phyloP scores from a whole-genome alignment of 179 eudicot genomes.

The Beta macrorhiza region DNA sequence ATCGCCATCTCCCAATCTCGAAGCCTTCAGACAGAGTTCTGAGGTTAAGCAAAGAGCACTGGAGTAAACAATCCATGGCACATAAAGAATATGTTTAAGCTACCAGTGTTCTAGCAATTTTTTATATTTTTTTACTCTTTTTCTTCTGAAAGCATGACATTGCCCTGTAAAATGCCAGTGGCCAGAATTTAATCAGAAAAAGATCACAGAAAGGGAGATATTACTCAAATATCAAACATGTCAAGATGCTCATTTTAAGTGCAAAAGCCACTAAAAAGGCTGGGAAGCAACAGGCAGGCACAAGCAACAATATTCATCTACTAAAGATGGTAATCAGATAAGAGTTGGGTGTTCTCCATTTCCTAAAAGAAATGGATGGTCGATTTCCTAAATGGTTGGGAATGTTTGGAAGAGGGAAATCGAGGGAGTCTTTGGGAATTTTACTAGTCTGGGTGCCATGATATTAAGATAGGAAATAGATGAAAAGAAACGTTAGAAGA shows the following conservation, averaged over 20 bases:
- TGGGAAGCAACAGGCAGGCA: background rate
- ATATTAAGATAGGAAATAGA: too few species aligned
- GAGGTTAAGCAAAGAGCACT: constrained; percentile 10
- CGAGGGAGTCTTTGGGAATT: too few species aligned
- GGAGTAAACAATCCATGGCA: background rate
- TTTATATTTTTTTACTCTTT: background rate
- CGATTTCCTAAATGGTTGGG: too few species aligned
- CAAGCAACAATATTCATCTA: background rate
- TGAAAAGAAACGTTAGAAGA: too few species aligned
- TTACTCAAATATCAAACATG: too few species aligned
- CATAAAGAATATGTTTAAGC: background rate
- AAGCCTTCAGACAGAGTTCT: constrained; percentile 45
- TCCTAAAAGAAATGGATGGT: too few species aligned
- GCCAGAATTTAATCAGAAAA: background rate
- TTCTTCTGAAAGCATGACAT: background rate
- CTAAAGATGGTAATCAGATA: background rate
- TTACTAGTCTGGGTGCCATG: too few species aligned
- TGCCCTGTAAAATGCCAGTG: background rate
- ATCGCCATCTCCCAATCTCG: constrained; percentile 77
- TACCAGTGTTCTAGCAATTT: background rate
- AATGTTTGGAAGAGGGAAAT: too few species aligned
- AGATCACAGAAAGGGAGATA: constrained; percentile 2
- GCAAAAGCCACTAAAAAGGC: background rate
- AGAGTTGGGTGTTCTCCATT: too few species aligned
- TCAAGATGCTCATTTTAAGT: too few species aligned